Evolutionary conservation across 2,329 filamentous ascomycete genomes (phyloP), one percentile per base, ranked within the genome.

Genomic region (Aspergillus chevalieri): DNA sequence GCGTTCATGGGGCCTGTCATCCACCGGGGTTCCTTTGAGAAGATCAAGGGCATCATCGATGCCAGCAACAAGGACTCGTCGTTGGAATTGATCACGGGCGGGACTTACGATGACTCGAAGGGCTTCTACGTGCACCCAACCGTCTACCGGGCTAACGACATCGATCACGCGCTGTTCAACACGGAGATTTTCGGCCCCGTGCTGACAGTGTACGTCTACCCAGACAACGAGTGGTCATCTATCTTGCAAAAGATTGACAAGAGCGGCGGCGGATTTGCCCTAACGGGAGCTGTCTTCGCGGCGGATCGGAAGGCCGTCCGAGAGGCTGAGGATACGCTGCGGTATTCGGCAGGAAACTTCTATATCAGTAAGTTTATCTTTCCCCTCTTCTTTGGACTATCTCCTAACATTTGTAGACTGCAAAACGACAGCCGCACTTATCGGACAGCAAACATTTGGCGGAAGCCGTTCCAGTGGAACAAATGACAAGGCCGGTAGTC

Each of bases 1-100:
- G 84, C 87, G 48, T 93, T 93, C 73, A 82, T 91, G 64, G 88
- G 87, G 12, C 89, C 89, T 12, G 88, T 94, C 47, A 93, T 94
- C 66, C 87, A 93, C 73, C 77, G 81, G 52, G 78, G 75, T 7
- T 86, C 85, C 8, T 94, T 94, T 75, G 80, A 89, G 66, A 90
- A 89, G 70, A 80, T 94, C 4, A 79, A 80, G 1, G 77, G 77
- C 6, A 84, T 84, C 50, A 92, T 94, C 51, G 86, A 92, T 57
- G 80, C 78, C n/a, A 86, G 87, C 41, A 89, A 87, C 71, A 76
- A 77, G 22, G 88, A 92, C 67, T 68, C 74, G 3, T 80, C 85
- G 50, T 76, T 94, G 15, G 78, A 85, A 64, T 75, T 90, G 2
- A 66, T 94, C 19, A 79, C 78, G 0, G 89, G 89, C 41, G 89